Base-by-base conservation (phyloP, 2,329 filamentous ascomycete species). In the Trichoderma sp. region DNA sequence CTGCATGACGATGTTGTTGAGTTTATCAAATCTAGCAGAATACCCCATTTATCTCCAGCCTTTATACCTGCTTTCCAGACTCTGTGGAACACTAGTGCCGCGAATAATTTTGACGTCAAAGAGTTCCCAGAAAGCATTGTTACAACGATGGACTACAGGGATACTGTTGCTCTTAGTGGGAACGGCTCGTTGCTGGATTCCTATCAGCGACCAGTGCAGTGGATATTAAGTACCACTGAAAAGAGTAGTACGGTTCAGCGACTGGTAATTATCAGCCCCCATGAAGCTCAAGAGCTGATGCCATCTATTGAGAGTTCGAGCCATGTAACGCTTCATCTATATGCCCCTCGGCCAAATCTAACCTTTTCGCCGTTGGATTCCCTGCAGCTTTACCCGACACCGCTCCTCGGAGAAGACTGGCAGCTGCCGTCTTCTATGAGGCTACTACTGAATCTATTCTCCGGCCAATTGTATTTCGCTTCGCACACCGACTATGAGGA, bases 281-380 rank as follows among this genome's bases (percentile, higher is more conserved):
- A 43, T 33, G 91, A 92, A 72, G 89, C 87, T 0, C 81, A 91
- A 3, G 16, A 77, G 2, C 76, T 92, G 0, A 71, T 87, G 0
- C 72, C 79, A 0, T 6, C 49, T 0, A 83, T 91, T 2, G 65
- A 71, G 0, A 27, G 58, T 0, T 82, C 78, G 0, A 68, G 70
- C 0, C 56, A 71, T 4, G 82, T 85, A 0, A 75, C 76, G 0
- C 73, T 91, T 57, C 84, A 87, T 72, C 52, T 88, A 0, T 90
- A 89, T 70, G 73, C 83, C 0, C 81, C 87, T 0, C 80, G 85
- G 0, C 60, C 63, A 13, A 72, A 63, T 16, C 49, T 53, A 10
- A 52, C 31, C 6, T 67, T 33, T 14, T 16, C 43, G n/a, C 21
- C 59, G 3, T 13, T 62, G 4, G 59, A 62, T 13, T 49, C 40